Conservation (phyloP, 495 filamentous ascomycete genomes). For the Penicillium steckii region DNA sequence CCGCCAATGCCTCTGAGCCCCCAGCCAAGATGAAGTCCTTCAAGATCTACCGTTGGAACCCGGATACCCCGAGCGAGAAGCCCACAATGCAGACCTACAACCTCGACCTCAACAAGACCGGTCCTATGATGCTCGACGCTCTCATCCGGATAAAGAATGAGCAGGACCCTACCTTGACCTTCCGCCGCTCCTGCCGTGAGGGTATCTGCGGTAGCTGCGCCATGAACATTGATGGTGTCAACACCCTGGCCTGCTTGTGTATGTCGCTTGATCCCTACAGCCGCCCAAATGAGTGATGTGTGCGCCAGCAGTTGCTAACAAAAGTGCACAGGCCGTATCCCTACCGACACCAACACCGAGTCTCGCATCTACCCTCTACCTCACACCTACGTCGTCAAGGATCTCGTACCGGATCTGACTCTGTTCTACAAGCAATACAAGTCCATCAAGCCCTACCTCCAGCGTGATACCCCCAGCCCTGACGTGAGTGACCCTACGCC, state of each 20-base stretch:
- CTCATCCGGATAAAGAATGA: constrained; percentile 99
- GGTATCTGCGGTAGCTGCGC: constrained; percentile 98
- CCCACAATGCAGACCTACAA: constrained; percentile 93
- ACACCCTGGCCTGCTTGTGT: constrained; percentile 97
- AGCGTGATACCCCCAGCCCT: constrained; percentile 72
- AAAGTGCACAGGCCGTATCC: constrained; percentile 75
- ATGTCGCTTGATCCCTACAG: constrained; percentile 41
- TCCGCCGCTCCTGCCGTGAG: constrained; percentile 92
- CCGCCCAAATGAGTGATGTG: background rate
- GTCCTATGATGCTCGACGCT: constrained; percentile 96
- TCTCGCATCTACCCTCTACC: constrained; percentile 97
- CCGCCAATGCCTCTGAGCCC: constrained; percentile 52
- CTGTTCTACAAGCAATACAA: constrained; percentile 99
- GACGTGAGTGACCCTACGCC: constrained; percentile 59
- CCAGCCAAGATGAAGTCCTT: constrained; percentile 80
- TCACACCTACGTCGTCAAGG: constrained; percentile 99
- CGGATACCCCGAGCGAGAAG: constrained; percentile 85
- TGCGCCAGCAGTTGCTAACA: background rate
- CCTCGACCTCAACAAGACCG: constrained; percentile 95
- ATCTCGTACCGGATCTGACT: constrained; percentile 94
- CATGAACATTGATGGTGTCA: constrained; percentile 99
- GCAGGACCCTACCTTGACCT: constrained; percentile 93
- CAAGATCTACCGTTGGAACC: constrained; percentile 99
- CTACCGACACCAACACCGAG: constrained; percentile 73
- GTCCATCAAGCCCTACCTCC: constrained; percentile 98